Conservation (phyloP, 2,329 filamentous ascomycete genomes). For the Niveomyces coronatus region DNA sequence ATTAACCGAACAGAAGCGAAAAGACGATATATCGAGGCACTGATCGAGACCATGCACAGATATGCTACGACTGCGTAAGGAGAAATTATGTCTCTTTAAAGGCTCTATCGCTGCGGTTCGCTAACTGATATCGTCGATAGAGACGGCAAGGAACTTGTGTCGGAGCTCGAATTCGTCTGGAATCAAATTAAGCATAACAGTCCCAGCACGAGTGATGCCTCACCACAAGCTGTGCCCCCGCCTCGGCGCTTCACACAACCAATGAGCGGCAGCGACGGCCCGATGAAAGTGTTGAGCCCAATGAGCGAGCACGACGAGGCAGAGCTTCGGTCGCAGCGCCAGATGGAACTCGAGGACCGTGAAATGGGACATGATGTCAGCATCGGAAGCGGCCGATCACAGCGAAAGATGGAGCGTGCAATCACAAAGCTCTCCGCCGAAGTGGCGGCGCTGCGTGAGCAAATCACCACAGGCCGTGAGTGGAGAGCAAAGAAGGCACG, state of each 20-base stretch:
- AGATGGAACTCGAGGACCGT: constrained; percentile 35
- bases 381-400: constrained; percentile 50
- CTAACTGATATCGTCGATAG: constrained; percentile 25
- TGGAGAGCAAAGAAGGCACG: constrained; percentile 56
- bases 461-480: constrained; percentile 68
- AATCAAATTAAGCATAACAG: constrained; percentile 90
- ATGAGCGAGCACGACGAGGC: constrained; percentile 76
- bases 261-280: constrained; percentile 38
- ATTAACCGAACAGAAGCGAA: constrained; percentile 87
- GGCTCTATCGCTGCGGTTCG: constrained; percentile 8
- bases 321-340: constrained; percentile 41
- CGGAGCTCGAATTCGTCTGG: constrained; percentile 98
- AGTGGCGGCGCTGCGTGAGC: constrained; percentile 82
- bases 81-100: not conserved
- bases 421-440: constrained; percentile 86
- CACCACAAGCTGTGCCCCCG: constrained; percentile 33
- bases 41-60: constrained; percentile 94
- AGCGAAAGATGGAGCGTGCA: constrained; percentile 71
- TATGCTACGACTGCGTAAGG: constrained; percentile 77
- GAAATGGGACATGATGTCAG: constrained; percentile 26
- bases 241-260: constrained; percentile 31
- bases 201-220: constrained; percentile 50
- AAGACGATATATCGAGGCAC: constrained; percentile 80
- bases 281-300: constrained; percentile 66
- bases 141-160: constrained; percentile 77